Evolutionary conservation across 805 yeast genomes (phyloP).

Genomic region (Pichia insulana): DNA sequence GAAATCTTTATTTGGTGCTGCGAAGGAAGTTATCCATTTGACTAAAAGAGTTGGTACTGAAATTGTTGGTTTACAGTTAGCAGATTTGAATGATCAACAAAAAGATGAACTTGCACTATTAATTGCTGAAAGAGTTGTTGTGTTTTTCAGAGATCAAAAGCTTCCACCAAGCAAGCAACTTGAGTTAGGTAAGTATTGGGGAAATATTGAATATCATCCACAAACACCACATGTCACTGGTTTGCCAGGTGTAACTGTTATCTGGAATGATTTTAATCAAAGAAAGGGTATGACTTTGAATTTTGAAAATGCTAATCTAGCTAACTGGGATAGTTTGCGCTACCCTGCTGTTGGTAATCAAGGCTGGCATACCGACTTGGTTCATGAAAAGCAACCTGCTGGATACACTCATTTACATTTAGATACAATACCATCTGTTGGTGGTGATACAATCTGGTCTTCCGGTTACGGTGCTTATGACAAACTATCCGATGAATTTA

Average conservation of each 20-base stretch:
- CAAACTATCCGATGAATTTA: constrained; percentile 42
- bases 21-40: constrained; percentile 32
- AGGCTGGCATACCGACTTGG: constrained; percentile 42
- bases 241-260: constrained; percentile 31
- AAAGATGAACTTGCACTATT: constrained; percentile 39
- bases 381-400: constrained; percentile 49
- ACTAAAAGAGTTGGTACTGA: constrained; percentile 43
- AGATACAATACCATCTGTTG: constrained; percentile 41
- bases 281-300: constrained; percentile 17
- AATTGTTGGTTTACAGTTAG: constrained; percentile 38
- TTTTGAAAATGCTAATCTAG: constrained; percentile 14
- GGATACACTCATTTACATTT: constrained; percentile 46
- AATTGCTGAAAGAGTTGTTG: constrained; percentile 41
- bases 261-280: constrained; percentile 33
- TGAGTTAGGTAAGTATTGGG: constrained; percentile 38
- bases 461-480: constrained; percentile 54
- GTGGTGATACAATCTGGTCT: constrained; percentile 50
- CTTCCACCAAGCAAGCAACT: constrained; percentile 35
- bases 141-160: constrained; percentile 43
- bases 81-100: constrained; percentile 34
- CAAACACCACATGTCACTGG: constrained; percentile 29
- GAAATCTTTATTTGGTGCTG: constrained; percentile 34
- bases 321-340: constrained; percentile 14
- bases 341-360: constrained; percentile 16
- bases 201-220: constrained; percentile 35